phyloP scores from a whole-genome alignment of 306 rosid species.

The Ziziphus jujuba region DNA sequence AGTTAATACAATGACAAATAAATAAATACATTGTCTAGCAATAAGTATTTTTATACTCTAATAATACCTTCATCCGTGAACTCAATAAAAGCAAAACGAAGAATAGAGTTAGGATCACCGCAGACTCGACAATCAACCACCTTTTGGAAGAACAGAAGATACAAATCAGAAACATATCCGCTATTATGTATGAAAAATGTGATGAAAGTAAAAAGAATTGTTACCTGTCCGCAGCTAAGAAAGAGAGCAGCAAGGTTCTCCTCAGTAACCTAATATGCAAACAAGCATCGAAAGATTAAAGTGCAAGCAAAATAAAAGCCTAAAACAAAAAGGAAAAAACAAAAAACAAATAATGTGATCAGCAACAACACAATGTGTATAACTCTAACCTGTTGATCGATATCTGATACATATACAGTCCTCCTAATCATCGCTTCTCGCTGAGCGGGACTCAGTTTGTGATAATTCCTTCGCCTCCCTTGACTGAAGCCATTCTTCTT shows the following conservation, averaged over 20 bases:
- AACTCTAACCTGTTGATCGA: constrained; percentile 77
- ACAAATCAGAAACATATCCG: constrained; percentile 26
- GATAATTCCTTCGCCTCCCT: constrained; percentile 66
- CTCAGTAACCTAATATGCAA: constrained; percentile 75
- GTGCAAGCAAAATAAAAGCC: constrained; percentile 7
- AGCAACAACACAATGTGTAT: constrained; percentile 12
- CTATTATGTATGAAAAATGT: constrained; percentile 3
- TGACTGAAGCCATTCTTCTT: constrained; percentile 83
- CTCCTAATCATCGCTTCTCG: constrained; percentile 91
- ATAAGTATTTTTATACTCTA: neutral
- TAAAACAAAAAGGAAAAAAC: neutral
- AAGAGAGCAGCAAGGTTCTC: constrained; percentile 97
- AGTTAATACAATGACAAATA: constrained; percentile 21
- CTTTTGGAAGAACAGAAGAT: constrained; percentile 37
- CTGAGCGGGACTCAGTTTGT: constrained; percentile 64
- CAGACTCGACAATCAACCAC: constrained; percentile 98
- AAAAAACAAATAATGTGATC: constrained; percentile 1
- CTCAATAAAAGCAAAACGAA: constrained; percentile 93
- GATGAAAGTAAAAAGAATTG: constrained; percentile 8
- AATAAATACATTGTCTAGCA: constrained; percentile 13
- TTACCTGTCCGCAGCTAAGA: constrained; percentile 91
- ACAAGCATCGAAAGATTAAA: constrained; percentile 15
- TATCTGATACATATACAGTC: constrained; percentile 97
- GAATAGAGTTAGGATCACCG: constrained; percentile 96
- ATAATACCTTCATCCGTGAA: constrained; percentile 93